Evolutionary conservation across 371 early-diverging fungal species (phyloP), one percentile per base, ranked within the genome.

Genomic region (Saksenaea oblongispora): DNA sequence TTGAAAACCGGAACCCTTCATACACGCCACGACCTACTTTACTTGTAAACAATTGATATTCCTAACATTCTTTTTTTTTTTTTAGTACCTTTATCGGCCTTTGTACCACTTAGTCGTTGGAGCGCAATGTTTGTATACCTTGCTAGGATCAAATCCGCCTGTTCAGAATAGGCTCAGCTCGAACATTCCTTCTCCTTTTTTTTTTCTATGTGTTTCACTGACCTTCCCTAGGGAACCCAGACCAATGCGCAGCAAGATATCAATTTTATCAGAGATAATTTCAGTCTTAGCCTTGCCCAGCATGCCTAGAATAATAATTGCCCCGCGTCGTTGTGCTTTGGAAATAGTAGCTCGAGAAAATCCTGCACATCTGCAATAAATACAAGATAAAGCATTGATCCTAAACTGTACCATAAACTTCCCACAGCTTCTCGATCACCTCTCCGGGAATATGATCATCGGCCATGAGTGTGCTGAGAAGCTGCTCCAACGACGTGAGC

Each of bases 251-350:
- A 95, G 76, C 67, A 96, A 74, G 2, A 89, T 63, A 61, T 96
- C 96, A 10, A 93, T 79, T 59, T 93, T 91, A 47, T 93, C 90
- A 0, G 88, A 81, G 17, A 95, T 89, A 55, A 95, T 85, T 4
- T 87, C 85, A 15, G 86, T 87, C 26, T 85, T 84, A 0, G 95
- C 89, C 63, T 92, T 93, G 9, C 93, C 95, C 39, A 98, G 66
- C 97, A 96, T 96, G 28, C 92, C 87, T 5, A 98, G 76, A 47
- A 98, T 85, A 36, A 96, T 90, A 41, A 98, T 89, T 0, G 98
- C 96, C 1, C 97, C 95, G 15, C 95, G 86, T 26, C 97, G 87
- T 67, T 93, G 89, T 0, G 80, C 79, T 24, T 87, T 84, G 15
- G 92, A 84, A 51, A 92, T 84, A 24, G 85, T 84, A 14, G 79